Base-by-base conservation (phyloP, 768 basidiomycete genomes). In the Austroboletus festivus region DNA sequence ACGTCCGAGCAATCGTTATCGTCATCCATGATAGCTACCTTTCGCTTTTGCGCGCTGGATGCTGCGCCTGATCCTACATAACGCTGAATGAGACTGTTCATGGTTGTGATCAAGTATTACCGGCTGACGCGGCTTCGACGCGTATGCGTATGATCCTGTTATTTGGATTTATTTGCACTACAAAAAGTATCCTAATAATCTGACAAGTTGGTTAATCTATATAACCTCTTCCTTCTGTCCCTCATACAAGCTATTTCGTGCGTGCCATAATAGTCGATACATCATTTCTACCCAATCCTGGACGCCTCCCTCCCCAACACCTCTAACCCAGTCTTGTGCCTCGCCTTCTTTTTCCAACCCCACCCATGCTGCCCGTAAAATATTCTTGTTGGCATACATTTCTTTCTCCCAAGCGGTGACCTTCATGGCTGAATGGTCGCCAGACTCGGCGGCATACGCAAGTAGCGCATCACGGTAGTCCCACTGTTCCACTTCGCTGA, bases 81-180 rank as follows among this genome's bases (percentile, higher is more conserved):
- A 34, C 80, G 78, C 55, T 81, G 75, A 43, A 79, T 78, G 60
- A 90, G 77, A 51, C 75, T 70, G 73, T 90, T 86, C 87, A 91
- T 89, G 72, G 65, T 77, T 30, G 68, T 64, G 58, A 58, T 54
- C 15, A 42, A 41, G 24, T 8, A 49, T 47, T 28, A 23, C 31
- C 28, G 20, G 64, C 55, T 70, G 68, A 70, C 67, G 67, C 68
- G 67, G 64, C 66, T 55, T 48, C 45, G 38, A 65, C 65, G 65
- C 62, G 63, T 53, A 50, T 42, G 3, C 10, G 10, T 5, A 11
- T 4, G 31, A 33, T 4, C 10, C 13, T 33, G 12, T 42, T 59
- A 18, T 61, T 67, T 67, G 48, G 37, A 12, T 33, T 4, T 62
- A 18, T 51, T 55, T 65, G 22, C 33, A 52, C 44, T 12, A 28